Percentiles rank a stretch among this genome's conserved stretches.
Evolutionary conservation across 805 yeast species (phyloP).

Genomic region (Hanseniaspora hatyaiensis): DNA sequence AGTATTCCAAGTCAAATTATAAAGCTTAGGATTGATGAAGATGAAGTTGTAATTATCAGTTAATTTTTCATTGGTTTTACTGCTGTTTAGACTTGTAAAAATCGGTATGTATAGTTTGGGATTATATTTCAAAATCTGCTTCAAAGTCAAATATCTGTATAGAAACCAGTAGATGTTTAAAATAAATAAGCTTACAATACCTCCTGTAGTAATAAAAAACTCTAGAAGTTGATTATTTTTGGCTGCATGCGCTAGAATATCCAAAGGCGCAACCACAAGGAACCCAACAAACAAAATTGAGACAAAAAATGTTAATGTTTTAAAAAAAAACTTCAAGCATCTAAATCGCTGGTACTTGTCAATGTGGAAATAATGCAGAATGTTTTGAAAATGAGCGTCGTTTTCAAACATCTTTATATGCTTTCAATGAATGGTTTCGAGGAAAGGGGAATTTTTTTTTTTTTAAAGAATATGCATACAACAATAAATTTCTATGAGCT

Average conservation of each 20-base stretch:
- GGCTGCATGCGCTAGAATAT: constrained; percentile 53
- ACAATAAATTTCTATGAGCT: too few relatives aligned
- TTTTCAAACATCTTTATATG: not conserved
- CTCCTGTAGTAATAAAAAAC: constrained; percentile 67
- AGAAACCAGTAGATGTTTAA: constrained; percentile 42
- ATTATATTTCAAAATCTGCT: constrained; percentile 56
- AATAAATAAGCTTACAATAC: constrained; percentile 49
- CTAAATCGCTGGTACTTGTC: not conserved
- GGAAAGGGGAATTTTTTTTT: too few relatives aligned
- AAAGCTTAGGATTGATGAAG: constrained; percentile 34
- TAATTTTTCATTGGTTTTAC: constrained; percentile 36
- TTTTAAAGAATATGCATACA: too few relatives aligned
- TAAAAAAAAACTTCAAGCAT: not conserved
- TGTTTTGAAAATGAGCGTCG: not conserved
- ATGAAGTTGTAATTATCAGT: constrained; percentile 30
- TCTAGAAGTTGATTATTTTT: constrained; percentile 52
- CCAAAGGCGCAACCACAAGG: constrained; percentile 64
- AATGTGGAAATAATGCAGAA: not conserved
- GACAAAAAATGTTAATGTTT: constrained; percentile 22
- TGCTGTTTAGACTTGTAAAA: constrained; percentile 30
- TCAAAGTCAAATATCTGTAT: constrained; percentile 46
- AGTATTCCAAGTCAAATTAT: constrained; percentile 37
- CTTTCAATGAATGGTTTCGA: too few relatives aligned
- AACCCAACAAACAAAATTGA: constrained; percentile 42
- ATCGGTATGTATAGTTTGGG: constrained; percentile 70